Evolutionary conservation across 208 protist genomes (phyloP).

Genomic region (Leishmania turanica): DNA sequence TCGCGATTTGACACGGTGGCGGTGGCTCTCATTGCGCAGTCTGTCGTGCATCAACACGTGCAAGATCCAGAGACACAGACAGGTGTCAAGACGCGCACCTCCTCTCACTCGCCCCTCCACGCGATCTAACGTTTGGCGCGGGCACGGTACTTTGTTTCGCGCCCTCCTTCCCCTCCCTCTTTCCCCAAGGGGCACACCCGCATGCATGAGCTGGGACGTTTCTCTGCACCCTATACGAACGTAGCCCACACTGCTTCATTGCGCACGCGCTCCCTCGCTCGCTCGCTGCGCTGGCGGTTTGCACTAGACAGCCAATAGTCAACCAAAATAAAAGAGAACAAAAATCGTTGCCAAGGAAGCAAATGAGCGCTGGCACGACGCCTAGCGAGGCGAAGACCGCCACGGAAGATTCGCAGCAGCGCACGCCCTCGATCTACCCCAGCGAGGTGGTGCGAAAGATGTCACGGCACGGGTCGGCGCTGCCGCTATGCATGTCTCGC

Average conservation of each 20-base stretch:
- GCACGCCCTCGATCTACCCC: conserved; percentile 7
- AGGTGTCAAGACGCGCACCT: background rate
- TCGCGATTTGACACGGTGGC: background rate
- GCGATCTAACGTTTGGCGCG: background rate
- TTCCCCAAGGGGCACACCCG: background rate
- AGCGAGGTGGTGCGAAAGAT: conserved; percentile 2
- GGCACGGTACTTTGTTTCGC: background rate
- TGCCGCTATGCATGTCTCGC: conserved; percentile 58
- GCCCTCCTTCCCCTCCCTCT: background rate
- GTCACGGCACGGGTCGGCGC: conserved; percentile 23
- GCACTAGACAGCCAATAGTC: background rate
- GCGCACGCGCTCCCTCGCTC: background rate
- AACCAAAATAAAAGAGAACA: too few relatives aligned
- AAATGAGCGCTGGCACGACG: conserved; percentile 8
- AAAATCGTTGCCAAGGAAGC: background rate
- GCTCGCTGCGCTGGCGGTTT: background rate
- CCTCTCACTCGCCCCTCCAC: background rate
- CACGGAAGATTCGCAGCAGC: background rate
- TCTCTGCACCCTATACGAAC: background rate
- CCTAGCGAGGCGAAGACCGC: conserved; percentile 1
- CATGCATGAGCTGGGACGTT: background rate
- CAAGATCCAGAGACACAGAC: background rate
- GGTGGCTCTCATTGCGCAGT: background rate
- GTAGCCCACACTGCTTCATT: background rate
- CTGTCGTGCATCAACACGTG: background rate